These are phyloP conservation scores for Gymnopilus dilepis DNA, from an alignment of 768 basidiomycete species.

Conservation along the genomic window DNA sequence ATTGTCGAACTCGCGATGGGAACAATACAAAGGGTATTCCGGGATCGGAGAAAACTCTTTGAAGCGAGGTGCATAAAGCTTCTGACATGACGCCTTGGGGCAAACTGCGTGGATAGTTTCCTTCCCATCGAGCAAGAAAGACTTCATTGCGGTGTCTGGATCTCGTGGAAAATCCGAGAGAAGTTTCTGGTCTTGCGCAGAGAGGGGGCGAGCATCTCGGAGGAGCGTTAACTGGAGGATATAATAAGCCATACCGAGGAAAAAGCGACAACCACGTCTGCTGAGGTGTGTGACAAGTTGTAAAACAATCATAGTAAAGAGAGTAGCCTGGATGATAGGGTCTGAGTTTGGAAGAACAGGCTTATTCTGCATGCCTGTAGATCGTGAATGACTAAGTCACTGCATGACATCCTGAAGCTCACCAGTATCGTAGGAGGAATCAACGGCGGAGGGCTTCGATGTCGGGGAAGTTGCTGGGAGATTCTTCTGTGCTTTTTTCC, in stretches of 20 bases:
- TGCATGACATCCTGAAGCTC: no score
- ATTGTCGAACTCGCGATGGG: neutral
- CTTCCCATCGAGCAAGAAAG: slow-evolving; percentile 11
- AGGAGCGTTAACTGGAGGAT: slow-evolving; percentile 12
- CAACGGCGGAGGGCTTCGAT: no score
- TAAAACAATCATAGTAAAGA: slow-evolving; percentile 16
- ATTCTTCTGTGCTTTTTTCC: no score
- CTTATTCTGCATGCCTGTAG: neutral
- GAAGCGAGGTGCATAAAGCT: slow-evolving; percentile 18
- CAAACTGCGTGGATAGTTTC: slow-evolving; percentile 22
- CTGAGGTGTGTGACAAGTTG: slow-evolving; percentile 9
- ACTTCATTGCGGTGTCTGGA: neutral
- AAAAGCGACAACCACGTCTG: slow-evolving; percentile 10
- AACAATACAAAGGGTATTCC: slow-evolving; percentile 19
- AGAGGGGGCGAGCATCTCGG: neutral
- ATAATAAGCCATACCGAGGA: slow-evolving; percentile 17
- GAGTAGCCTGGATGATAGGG: slow-evolving; percentile 10
- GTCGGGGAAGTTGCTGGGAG: no score
- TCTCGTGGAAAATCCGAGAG: neutral
- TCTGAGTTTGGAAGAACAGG: slow-evolving; percentile 10
- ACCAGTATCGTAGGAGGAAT: no score
- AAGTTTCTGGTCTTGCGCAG: neutral
- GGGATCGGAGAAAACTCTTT: slow-evolving; percentile 7
- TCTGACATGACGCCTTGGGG: slow-evolving; percentile 21
- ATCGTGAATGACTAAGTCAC: no score